Percentiles rank a stretch among this genome's conserved stretches.
These are phyloP conservation scores for Pterocarpus santalinus DNA, from an alignment of 306 rosid genomes.

Conservation along the genomic window DNA sequence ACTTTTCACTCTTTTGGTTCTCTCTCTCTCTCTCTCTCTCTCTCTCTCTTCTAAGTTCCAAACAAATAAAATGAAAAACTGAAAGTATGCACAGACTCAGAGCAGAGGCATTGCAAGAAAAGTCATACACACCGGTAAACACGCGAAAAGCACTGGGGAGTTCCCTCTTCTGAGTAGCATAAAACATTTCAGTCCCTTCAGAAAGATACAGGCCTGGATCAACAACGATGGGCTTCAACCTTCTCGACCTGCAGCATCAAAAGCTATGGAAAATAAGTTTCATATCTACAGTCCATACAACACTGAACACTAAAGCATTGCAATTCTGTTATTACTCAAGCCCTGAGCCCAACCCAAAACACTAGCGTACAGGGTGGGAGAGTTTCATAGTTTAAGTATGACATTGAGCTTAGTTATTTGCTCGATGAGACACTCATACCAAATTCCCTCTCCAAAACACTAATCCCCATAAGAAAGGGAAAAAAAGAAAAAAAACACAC, in stretches of 20 bases:
- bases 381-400: too few relatives aligned
- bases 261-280: conserved; percentile 24
- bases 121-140: conserved; percentile 71
- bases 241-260: conserved; percentile 66
- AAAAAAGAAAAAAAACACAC: not conserved
- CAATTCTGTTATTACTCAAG: not conserved
- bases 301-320: not conserved
- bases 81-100: not conserved
- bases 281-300: conserved; percentile 15
- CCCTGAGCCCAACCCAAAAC: not conserved
- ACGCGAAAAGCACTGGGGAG: conserved; percentile 83
- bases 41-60: not conserved
- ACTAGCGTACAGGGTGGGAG: not conserved
- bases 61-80: conserved; percentile 20
- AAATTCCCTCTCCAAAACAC: too few relatives aligned
- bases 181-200: conserved; percentile 86
- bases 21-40: not conserved
- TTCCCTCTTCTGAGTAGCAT: conserved; percentile 89
- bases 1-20: not conserved
- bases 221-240: conserved; percentile 83
- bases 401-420: too few relatives aligned
- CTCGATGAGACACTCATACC: too few relatives aligned
- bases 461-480: too few relatives aligned
- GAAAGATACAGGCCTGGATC: conserved; percentile 96
- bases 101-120: not conserved